These are phyloP conservation scores for Fusarium aywerte DNA, from an alignment of 2,329 filamentous ascomycete genomes.

Conservation along the genomic window DNA sequence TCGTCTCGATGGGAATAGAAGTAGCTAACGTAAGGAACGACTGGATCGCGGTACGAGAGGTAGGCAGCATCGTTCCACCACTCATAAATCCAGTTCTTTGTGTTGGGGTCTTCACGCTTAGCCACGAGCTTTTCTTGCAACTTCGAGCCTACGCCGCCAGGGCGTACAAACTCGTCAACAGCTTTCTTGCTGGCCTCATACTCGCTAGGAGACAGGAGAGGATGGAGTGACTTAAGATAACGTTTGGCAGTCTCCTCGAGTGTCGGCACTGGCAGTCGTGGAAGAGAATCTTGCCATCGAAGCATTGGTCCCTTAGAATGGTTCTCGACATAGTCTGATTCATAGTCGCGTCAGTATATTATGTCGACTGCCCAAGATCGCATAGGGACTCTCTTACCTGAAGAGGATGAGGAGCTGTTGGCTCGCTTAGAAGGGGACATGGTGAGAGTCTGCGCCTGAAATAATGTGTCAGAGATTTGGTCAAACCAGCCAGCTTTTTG, in stretches of 20 bases:
- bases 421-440: slow-evolving; percentile 67
- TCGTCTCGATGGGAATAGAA: slow-evolving; percentile 99
- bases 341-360: slow-evolving; percentile 33
- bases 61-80: slow-evolving; percentile 99
- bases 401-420: slow-evolving; percentile 65
- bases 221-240: slow-evolving; percentile 83
- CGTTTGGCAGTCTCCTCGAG: slow-evolving; percentile 84
- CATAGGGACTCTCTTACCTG: slow-evolving; percentile 54
- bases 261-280: slow-evolving; percentile 79
- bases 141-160: slow-evolving; percentile 82
- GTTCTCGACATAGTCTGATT: slow-evolving; percentile 80
- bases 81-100: slow-evolving; percentile 94
- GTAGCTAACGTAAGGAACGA: slow-evolving; percentile 98
- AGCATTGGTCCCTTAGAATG: slow-evolving; percentile 82
- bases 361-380: not conserved
- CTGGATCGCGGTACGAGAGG: slow-evolving; percentile 90
- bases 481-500: not conserved
- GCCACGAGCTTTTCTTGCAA: slow-evolving; percentile 90
- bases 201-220: slow-evolving; percentile 75
- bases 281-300: slow-evolving; percentile 87
- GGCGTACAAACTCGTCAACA: slow-evolving; percentile 87
- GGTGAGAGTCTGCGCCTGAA: slow-evolving; percentile 45
- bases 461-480: slow-evolving; percentile 17
- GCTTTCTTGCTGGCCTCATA: slow-evolving; percentile 80
- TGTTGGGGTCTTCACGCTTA: slow-evolving; percentile 79